These are phyloP conservation scores for Lepiota venenata DNA, from an alignment of 768 basidiomycete species.

Conservation along the genomic window DNA sequence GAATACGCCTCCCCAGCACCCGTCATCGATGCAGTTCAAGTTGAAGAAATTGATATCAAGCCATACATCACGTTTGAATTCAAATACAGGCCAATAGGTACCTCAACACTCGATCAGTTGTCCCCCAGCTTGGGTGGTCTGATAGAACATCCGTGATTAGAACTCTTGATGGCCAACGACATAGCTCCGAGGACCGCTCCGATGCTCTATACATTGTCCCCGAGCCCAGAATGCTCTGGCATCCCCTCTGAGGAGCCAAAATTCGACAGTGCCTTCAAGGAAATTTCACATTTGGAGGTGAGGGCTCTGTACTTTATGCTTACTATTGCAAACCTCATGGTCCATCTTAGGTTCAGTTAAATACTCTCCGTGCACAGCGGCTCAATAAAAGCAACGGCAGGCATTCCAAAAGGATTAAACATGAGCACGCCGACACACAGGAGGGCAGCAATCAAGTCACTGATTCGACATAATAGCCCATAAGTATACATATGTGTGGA, in stretches of 20 bases:
- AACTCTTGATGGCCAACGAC: constrained; percentile 11
- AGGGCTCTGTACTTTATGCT: not conserved
- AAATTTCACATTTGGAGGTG: not conserved
- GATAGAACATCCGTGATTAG: not conserved
- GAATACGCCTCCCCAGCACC: constrained; percentile 27
- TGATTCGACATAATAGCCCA: constrained; percentile 2
- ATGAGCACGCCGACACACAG: not conserved
- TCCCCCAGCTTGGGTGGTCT: constrained; percentile 19
- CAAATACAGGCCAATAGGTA: constrained; percentile 32
- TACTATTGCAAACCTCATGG: no score
- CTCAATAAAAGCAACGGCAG: not conserved
- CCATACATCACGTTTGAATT: constrained; percentile 28
- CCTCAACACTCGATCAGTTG: constrained; percentile 19
- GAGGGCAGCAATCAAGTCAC: not conserved
- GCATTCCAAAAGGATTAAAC: constrained; percentile 1
- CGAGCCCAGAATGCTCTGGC: not conserved
- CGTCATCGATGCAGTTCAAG: constrained; percentile 27
- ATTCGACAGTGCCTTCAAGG: not conserved
- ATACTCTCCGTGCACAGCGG: not conserved
- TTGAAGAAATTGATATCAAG: constrained; percentile 17
- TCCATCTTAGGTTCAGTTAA: not conserved
- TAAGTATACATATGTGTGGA: not conserved
- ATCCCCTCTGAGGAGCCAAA: not conserved
- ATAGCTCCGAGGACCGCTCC: not conserved
- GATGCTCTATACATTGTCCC: constrained; percentile 2